These are phyloP conservation scores for Trametes sp. DNA, from an alignment of 1,284 basidiomycete species.

Conservation along the genomic window DNA sequence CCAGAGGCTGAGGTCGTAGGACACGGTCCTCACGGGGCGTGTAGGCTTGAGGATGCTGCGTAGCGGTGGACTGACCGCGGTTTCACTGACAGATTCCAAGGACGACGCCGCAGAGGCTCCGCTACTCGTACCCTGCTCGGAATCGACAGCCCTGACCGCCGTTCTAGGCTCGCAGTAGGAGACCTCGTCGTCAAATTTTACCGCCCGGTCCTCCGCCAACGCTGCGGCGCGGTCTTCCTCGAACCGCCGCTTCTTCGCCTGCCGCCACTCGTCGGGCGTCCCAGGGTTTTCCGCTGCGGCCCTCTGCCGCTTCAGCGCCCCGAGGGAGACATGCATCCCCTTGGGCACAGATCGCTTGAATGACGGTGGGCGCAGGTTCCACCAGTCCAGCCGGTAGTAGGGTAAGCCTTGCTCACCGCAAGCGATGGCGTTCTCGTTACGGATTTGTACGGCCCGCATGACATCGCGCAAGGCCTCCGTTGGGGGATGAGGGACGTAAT, in stretches of 20 bases:
- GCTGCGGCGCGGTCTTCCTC: slow-evolving; percentile 18
- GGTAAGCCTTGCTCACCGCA: slow-evolving; percentile 27
- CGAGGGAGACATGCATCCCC: slow-evolving; percentile 18
- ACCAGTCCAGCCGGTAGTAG: slow-evolving; percentile 25
- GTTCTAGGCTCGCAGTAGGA: slow-evolving; percentile 6
- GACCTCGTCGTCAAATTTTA: slow-evolving; percentile 16
- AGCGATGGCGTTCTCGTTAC: slow-evolving; percentile 28
- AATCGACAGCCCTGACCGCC: slow-evolving; percentile 3
- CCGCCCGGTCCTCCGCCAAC: slow-evolving; percentile 13
- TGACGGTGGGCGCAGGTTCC: slow-evolving; percentile 7
- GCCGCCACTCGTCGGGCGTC: slow-evolving; percentile 1
- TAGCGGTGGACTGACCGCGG: neutral
- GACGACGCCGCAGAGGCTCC: neutral
- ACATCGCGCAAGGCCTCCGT: slow-evolving; percentile 29
- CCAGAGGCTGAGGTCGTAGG: slow-evolving; percentile 24
- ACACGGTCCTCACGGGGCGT: slow-evolving; percentile 22
- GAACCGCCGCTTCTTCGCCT: slow-evolving; percentile 16
- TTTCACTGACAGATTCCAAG: neutral
- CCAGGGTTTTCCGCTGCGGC: slow-evolving; percentile 5
- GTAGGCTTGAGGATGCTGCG: slow-evolving; percentile 27
- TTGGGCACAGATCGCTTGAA: slow-evolving; percentile 23
- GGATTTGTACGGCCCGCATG: slow-evolving; percentile 32
- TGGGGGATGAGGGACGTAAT: slow-evolving; percentile 37
- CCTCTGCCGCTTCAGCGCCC: slow-evolving; percentile 28
- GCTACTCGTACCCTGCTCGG: neutral